Base-by-base conservation (phyloP, 2,329 filamentous ascomycete genomes). In the Penicillium sp. region DNA sequence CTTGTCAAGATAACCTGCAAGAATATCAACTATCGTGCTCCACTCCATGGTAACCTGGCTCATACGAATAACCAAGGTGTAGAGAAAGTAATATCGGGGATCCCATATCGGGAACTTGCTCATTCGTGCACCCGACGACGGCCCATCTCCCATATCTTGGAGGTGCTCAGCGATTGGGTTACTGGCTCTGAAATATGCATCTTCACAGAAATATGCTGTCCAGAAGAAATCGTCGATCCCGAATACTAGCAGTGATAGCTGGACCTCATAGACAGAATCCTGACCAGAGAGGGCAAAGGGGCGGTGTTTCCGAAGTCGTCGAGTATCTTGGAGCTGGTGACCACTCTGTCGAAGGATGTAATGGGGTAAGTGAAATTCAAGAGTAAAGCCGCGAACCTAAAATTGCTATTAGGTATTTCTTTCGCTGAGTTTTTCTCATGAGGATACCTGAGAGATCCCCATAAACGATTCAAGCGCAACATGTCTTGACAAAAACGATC, bases 171-270 rank as follows among this genome's bases (percentile, higher is more conserved):
- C 10, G 26, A 27, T 27, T 27, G 26, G 39, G 8, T 30, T 30
- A 17, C 15, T 42, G 39, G 39, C 7, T 26, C 24, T 2, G 17
- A 42, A 17, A 6, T 42, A 42, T 7, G 24, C 39, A 23, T 42
- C 39, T 45, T 51, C 43, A 26, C 48, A 44, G 33, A 44, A 48
- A 39, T 43, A 55, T 29, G 42, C 37, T 17, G 40, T 46, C 49
- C 50, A 52, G 23, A 52, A 48, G 29, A 49, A 52, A 7, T 52
- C 50, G 36, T 52, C 50, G 26, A 44, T 45, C 10, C 50, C 50
- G 13, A 43, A 40, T 13, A 52, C 44, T 21, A 49, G 20, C 37
- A 52, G 15, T 13, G 50, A 52, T 23, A 52, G 36, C 29, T 52
- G 50, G 7, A 26, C 50, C 29, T 52, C 50, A 29, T 52, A 48